Evolutionary conservation across 208 protist genomes (phyloP).

Genomic region (Acanthamoeba sp.): DNA sequence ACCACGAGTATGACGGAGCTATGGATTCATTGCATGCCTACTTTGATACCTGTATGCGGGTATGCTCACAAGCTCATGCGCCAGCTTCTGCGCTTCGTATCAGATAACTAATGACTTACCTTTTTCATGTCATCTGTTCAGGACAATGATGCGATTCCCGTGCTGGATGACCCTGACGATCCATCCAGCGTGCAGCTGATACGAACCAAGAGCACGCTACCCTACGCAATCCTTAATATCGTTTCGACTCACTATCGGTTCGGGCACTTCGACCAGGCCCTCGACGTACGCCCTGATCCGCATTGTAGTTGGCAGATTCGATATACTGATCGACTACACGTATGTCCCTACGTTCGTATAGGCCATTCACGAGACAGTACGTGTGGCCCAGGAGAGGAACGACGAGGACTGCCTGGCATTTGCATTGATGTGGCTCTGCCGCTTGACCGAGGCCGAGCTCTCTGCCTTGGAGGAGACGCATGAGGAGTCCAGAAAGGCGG

Average conservation of each 20-base stretch:
- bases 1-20: conserved; percentile 37
- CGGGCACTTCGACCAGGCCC: conserved; percentile 29
- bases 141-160: not conserved
- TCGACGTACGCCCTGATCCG: too few species aligned
- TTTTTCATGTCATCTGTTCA: too few species aligned
- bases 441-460: conserved; percentile 21
- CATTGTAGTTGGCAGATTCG: too few species aligned
- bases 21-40: conserved; percentile 63
- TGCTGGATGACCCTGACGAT: conserved; percentile 36
- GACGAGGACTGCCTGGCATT: conserved; percentile 66
- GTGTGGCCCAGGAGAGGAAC: conserved; percentile 54
- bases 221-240: conserved; percentile 62
- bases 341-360: not conserved
- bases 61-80: too few species aligned
- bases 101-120: too few species aligned
- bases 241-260: conserved; percentile 55
- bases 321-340: too few species aligned
- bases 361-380: conserved; percentile 60
- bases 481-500: not conserved
- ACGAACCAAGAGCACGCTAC: conserved; percentile 41
- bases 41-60: conserved; percentile 51
- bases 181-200: conserved; percentile 4
- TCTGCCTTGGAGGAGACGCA: not conserved
- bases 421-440: conserved; percentile 35
- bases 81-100: too few species aligned